Evolutionary conservation across 495 filamentous ascomycete species (phyloP).

Genomic region (Aspergillus wentii): DNA sequence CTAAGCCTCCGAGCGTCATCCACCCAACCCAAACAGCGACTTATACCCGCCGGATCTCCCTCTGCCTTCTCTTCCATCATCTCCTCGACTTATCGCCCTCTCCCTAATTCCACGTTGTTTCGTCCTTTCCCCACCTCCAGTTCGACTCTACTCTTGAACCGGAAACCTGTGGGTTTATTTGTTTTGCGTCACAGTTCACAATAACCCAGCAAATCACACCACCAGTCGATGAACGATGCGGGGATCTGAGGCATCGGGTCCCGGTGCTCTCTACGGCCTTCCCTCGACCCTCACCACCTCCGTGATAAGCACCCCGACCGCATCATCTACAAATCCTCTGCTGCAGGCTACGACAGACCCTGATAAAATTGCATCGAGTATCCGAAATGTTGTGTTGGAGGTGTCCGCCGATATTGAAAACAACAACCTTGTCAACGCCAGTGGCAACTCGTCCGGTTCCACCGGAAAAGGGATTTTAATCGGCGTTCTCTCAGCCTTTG

Average conservation of each 20-base stretch:
- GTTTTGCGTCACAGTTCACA: too few relatives aligned
- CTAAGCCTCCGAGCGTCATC: too few relatives aligned
- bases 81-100: too few relatives aligned
- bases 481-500: conserved; percentile 93
- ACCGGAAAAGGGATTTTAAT: conserved; percentile 84
- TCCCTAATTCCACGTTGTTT: too few relatives aligned
- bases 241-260: conserved; percentile 39
- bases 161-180: too few relatives aligned
- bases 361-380: conserved; percentile 14
- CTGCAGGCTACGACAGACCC: conserved; percentile 7
- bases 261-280: conserved; percentile 33
- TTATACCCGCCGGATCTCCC: too few relatives aligned
- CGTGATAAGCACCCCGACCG: conserved; percentile 27
- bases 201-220: too few relatives aligned
- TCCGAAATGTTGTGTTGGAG: conserved; percentile 26
- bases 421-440: conserved; percentile 19
- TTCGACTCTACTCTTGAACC: too few relatives aligned
- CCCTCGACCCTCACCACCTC: conserved; percentile 30
- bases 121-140: too few relatives aligned
- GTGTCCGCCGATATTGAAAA: conserved; percentile 23
- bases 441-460: conserved; percentile 43
- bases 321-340: conserved; percentile 25
- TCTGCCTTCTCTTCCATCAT: too few relatives aligned
- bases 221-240: conserved; percentile 44
- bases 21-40: too few relatives aligned